A percentile compares a stretch with the other conserved stretches of the same genome.
Conservation (phyloP, 1,284 basidiomycete species). For the Cryptococcus sp. region DNA sequence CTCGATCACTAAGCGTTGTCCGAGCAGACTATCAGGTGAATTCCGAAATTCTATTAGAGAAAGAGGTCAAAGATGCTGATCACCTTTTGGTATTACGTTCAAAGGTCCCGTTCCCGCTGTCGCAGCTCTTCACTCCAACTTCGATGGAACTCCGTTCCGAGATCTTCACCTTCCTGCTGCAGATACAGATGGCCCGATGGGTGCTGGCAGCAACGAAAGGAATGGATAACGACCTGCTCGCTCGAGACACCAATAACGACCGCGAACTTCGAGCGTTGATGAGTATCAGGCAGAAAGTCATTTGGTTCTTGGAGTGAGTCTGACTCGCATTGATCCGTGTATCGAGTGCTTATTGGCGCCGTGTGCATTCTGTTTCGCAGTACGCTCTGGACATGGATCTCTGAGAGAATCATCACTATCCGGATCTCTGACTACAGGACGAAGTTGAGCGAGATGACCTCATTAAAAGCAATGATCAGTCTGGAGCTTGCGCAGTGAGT, state of each 20-base stretch:
- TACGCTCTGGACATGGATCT: constrained; percentile 70
- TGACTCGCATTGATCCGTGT: neutral
- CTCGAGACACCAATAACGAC: neutral
- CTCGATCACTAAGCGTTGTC: constrained; percentile 9
- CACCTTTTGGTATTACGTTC: neutral
- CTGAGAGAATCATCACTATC: constrained; percentile 63
- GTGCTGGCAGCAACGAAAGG: constrained; percentile 43
- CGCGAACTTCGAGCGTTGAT: constrained; percentile 67
- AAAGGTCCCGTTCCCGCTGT: constrained; percentile 70
- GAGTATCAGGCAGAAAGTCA: constrained; percentile 69
- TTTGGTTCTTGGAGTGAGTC: constrained; percentile 80
- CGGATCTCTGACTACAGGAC: constrained; percentile 50
- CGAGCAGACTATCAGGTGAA: constrained; percentile 24
- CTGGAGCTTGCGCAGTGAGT: constrained; percentile 73
- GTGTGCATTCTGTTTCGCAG: constrained; percentile 52
- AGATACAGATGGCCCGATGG: constrained; percentile 71
- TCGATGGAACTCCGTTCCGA: constrained; percentile 66
- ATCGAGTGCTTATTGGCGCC: neutral
- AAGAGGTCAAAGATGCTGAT: neutral
- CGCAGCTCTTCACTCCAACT: constrained; percentile 70
- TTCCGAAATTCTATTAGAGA: neutral
- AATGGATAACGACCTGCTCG: constrained; percentile 9
- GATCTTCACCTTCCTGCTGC: constrained; percentile 74
- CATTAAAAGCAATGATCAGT: constrained; percentile 73
- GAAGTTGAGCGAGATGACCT: constrained; percentile 61